Evolutionary conservation across 179 eudicot species (phyloP), one percentile per base, ranked within the genome.

Genomic region (Patellifolia procumbens): DNA sequence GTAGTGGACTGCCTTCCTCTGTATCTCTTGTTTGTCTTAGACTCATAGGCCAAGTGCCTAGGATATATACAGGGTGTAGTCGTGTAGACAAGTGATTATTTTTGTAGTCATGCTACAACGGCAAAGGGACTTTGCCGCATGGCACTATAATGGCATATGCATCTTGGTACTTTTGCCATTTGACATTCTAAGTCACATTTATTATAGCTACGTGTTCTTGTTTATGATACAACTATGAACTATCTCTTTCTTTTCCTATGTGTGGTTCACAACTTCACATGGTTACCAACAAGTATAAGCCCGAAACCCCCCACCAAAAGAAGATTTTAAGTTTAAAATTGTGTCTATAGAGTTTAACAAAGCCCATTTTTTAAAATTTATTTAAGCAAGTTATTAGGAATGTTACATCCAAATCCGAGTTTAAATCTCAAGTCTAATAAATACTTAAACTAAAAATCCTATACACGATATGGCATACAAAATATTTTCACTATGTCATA

Each of bases 171-270:
- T 19, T 45, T 46, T 7, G 20, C 9, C 70, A 67, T 43, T 66
- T 67, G 16, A 43, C 20, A 67, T 24, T 43, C 34, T 67, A 42
- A 22, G 52, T 67, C 71, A 67, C 52, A 24, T 67, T 42, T 64
- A 37, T 19, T 24, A 5, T 67, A 67, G 20, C 71, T 49, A 70
- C 73, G 73, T 70, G 73, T 49, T 70, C 53, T 48, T 70, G 37
- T 17, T 49, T 17, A 28, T 13, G 73, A 49, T 69, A 10, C 58
- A 31, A 1, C 48, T n/a, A n/a, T n/a, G n/a, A n/a, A n/a, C 48
- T 71, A 32, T 71, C 45, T 15, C 35, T 34, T 53, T 55, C 31
- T 11, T 32, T 56, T 11, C n/a, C 10, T 53, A 20, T 71, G 62
- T 53, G 74, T 53, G 74, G 63, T 34, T 52, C 61, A 71, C 49